A percentile compares a stretch with the other conserved stretches of the same genome.
Conservation (phyloP, 495 filamentous ascomycete genomes). For the Penicillium waksmanii region DNA sequence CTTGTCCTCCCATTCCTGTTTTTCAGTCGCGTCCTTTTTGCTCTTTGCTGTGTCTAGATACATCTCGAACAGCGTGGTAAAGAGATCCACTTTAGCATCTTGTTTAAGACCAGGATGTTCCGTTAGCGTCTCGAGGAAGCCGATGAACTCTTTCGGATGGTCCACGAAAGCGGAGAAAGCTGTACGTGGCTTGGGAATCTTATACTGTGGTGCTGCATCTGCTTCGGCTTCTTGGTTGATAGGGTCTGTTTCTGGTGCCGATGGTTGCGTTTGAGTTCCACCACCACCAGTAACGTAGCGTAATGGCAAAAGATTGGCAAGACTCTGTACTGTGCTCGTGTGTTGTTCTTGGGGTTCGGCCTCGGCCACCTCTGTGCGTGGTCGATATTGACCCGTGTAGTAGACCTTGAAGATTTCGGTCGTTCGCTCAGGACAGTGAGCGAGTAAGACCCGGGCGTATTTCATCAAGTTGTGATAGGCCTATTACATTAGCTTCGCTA, state of each 20-base stretch:
- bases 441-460: slow-evolving; percentile 86
- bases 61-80: slow-evolving; percentile 97
- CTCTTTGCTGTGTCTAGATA: slow-evolving; percentile 85
- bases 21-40: slow-evolving; percentile 66
- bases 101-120: slow-evolving; percentile 67
- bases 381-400: slow-evolving; percentile 82
- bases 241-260: slow-evolving; percentile 28
- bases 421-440: slow-evolving; percentile 77
- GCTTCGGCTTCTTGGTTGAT: slow-evolving; percentile 30
- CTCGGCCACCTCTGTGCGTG: slow-evolving; percentile 66
- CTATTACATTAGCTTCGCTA: slow-evolving; percentile 40
- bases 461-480: slow-evolving; percentile 92
- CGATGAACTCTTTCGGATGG: slow-evolving; percentile 85
- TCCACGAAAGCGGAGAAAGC: slow-evolving; percentile 98
- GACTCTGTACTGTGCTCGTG: slow-evolving; percentile 75
- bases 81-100: slow-evolving; percentile 79
- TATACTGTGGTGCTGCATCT: slow-evolving; percentile 37
- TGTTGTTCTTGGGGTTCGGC: slow-evolving; percentile 58
- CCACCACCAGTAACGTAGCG: slow-evolving; percentile 76
- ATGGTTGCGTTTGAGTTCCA: slow-evolving; percentile 45
- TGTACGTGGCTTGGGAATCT: slow-evolving; percentile 75
- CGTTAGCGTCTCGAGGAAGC: slow-evolving; percentile 85
- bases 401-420: slow-evolving; percentile 91
- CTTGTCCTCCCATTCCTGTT: slow-evolving; percentile 83
- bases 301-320: slow-evolving; percentile 79